Evolutionary conservation across 345 rosid species (phyloP), one percentile per base, ranked within the genome.

Genomic region (Boechera retrofracta): DNA sequence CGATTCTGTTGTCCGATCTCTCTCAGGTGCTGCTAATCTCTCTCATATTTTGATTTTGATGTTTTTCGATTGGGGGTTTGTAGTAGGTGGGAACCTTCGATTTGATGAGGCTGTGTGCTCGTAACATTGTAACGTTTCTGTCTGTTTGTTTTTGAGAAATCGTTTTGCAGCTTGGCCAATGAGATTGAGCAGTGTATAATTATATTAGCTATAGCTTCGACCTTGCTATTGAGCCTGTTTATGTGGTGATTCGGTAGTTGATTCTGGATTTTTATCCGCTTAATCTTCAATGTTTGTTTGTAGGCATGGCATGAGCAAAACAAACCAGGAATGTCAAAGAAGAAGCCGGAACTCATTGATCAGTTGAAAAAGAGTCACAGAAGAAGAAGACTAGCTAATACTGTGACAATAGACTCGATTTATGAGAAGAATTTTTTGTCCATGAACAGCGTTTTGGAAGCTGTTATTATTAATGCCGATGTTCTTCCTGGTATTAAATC

Each of bases 391-490:
- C 91, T 89, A 41, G 87, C 87, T 7, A 92, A 85, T 55, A 88
- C 93, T 0, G 91, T 93, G 56, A 86, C 94, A 0, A 83, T 95
- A 4, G 99, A 91, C 72, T 89, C 93, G 11, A 83, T 93, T 32
- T 85, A 85, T 29, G 95, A 95, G 86, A 92, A 95, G 87, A 90
- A 88, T 24, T 95, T 92, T 70, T 47, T 95, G 72, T 89, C 94
- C 4, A 74, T 85, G 72, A 85, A 66, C 54, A 89, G 94, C 39
- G 87, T 88, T 71, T 80, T 95, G 83, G 99, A 95, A 83, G 94
- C 89, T 73, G 91, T 92, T 48, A 53, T 91, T 2, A 82, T 95
- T 53, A 86, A 85, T 5, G 91, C 86, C 28, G 83, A 78, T 81
- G 81, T 89, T 66, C 96, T 95, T 51, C 96, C 93, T 60, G 97